phyloP scores from a whole-genome alignment of 306 rosid genomes.

The Alnus glutinosa region DNA sequence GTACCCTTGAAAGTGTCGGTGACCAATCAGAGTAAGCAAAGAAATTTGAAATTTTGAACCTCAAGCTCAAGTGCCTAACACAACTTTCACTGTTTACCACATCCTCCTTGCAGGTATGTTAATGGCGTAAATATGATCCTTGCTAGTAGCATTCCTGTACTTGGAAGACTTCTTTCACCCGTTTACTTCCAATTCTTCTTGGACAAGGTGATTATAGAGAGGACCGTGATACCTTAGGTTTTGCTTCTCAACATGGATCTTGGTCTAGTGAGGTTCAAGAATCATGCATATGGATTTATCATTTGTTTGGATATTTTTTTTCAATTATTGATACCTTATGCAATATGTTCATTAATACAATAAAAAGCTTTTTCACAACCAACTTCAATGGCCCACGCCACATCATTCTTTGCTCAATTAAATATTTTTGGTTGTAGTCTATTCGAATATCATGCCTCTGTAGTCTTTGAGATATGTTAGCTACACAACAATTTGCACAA shows the following conservation, averaged over 20 bases:
- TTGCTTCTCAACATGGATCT: constrained; percentile 21
- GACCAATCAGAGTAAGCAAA: constrained; percentile 93
- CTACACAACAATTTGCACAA: too few species aligned
- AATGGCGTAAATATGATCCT: constrained; percentile 95
- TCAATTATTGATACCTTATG: background rate
- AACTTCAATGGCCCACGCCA: background rate
- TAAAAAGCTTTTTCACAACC: constrained; percentile 2
- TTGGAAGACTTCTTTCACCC: constrained; percentile 92
- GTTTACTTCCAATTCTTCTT: constrained; percentile 96
- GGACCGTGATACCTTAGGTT: constrained; percentile 9
- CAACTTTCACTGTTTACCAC: constrained; percentile 23
- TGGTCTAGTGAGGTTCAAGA: constrained; percentile 22
- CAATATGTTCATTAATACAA: background rate
- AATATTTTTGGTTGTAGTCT: background rate
- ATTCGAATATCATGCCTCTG: background rate
- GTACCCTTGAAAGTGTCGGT: constrained; percentile 92
- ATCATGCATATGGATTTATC: background rate
- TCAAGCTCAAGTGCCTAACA: constrained; percentile 13
- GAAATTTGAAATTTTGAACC: constrained; percentile 8
- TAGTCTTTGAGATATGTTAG: background rate
- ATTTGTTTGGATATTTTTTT: background rate
- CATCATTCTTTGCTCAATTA: background rate
- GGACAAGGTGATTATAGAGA: constrained; percentile 70
- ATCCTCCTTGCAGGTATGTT: constrained; percentile 73
- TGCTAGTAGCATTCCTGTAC: constrained; percentile 83